Percentiles rank a stretch among this genome's conserved stretches.
phyloP scores from a whole-genome alignment of 108 stramenopile species.

The Parietichytrium sp. region DNA sequence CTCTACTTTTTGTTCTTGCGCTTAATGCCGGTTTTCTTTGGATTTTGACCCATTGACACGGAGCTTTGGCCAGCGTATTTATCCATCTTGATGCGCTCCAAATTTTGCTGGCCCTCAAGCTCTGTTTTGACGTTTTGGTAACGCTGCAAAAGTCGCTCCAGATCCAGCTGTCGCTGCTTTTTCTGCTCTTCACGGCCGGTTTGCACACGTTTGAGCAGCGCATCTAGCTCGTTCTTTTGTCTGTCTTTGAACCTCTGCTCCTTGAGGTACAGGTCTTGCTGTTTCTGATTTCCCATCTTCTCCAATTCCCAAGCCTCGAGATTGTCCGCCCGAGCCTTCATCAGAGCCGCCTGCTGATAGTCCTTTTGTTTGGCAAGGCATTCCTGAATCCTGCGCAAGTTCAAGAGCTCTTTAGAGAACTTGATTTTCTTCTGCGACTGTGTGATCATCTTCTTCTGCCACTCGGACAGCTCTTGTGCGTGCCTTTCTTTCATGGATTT shows the following conservation, averaged over 20 bases:
- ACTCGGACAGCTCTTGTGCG: slow-evolving; percentile 71
- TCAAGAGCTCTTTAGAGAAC: slow-evolving; percentile 73
- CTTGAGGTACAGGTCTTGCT: slow-evolving; percentile 70
- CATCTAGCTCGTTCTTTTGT: slow-evolving; percentile 72
- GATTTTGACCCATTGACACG: slow-evolving; percentile 6
- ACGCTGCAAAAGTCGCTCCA: slow-evolving; percentile 72
- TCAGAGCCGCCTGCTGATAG: slow-evolving; percentile 76
- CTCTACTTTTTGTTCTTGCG: no score
- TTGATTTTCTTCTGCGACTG: slow-evolving; percentile 61
- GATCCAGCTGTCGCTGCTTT: slow-evolving; percentile 71
- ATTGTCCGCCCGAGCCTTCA: slow-evolving; percentile 75
- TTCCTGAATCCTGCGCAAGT: slow-evolving; percentile 75
- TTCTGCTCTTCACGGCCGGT: slow-evolving; percentile 74
- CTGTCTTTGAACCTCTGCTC: slow-evolving; percentile 67
- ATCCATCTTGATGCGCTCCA: slow-evolving; percentile 67
- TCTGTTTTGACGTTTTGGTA: slow-evolving; percentile 77
- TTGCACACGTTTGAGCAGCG: slow-evolving; percentile 77
- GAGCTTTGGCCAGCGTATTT: slow-evolving; percentile 20
- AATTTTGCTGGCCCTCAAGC: slow-evolving; percentile 69
- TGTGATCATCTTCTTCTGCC: slow-evolving; percentile 63
- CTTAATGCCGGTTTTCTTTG: no score
- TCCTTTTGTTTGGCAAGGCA: slow-evolving; percentile 73
- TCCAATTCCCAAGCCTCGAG: slow-evolving; percentile 75
- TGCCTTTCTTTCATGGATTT: slow-evolving; percentile 73
- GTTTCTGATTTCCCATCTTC: slow-evolving; percentile 72